These are phyloP conservation scores for Trichoderma endophyticum DNA, from an alignment of 2,329 filamentous ascomycete genomes.

Conservation along the genomic window DNA sequence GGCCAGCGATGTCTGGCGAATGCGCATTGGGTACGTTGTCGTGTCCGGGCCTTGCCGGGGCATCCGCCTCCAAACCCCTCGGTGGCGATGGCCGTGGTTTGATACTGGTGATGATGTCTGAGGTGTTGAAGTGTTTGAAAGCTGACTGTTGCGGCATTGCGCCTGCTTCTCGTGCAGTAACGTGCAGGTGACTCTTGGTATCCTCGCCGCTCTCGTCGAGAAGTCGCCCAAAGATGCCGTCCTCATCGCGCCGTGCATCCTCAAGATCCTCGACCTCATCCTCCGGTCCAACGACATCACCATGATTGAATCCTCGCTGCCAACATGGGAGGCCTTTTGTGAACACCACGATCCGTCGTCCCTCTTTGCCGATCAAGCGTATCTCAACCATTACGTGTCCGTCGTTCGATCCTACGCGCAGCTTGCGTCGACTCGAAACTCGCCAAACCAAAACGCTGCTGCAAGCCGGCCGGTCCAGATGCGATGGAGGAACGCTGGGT, in stretches of 20 bases:
- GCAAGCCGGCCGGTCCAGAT: constrained; percentile 71
- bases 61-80: constrained; percentile 14
- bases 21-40: constrained; percentile 71
- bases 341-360: constrained; percentile 81
- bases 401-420: constrained; percentile 76
- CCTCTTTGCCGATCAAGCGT: constrained; percentile 80
- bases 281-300: constrained; percentile 83
- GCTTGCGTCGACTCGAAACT: constrained; percentile 66
- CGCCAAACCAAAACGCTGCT: constrained; percentile 49
- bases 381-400: constrained; percentile 76
- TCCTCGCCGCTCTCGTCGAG: constrained; percentile 86
- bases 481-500: constrained; percentile 70
- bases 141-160: constrained; percentile 13
- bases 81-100: neutral
- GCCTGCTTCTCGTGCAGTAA: constrained; percentile 53
- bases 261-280: constrained; percentile 80
- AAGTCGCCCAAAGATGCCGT: constrained; percentile 88
- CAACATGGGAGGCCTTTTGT: constrained; percentile 86
- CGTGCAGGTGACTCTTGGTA: constrained; percentile 91
- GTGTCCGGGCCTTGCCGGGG: neutral
- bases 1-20: constrained; percentile 83
- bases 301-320: constrained; percentile 86
- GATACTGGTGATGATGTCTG: neutral
- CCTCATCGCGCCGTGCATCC: constrained; percentile 79
- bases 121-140: neutral